Conservation (phyloP, 2,329 filamentous ascomycete genomes). For the Neonectria magnoliae region DNA sequence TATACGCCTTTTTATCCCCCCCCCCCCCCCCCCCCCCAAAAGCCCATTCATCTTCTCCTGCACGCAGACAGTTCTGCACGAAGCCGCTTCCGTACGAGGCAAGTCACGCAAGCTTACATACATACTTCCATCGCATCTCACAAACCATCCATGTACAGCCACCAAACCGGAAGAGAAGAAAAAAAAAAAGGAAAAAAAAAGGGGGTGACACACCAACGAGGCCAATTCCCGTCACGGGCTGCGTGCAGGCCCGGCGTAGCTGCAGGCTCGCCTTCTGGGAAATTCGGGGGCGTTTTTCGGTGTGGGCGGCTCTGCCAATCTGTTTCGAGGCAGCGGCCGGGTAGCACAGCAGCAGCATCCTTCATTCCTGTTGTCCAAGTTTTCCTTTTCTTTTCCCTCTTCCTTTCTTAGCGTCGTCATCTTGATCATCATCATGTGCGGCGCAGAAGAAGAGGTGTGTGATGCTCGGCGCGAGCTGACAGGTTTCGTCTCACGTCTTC, state of each 20-base stretch:
- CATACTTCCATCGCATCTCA: slow-evolving; percentile 5
- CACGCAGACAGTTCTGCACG: background rate
- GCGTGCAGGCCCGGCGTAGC: slow-evolving; percentile 8
- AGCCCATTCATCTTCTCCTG: background rate
- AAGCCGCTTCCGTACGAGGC: background rate
- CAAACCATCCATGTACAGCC: slow-evolving; percentile 15
- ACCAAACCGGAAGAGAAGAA: slow-evolving; percentile 8
- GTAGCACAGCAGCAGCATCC: background rate
- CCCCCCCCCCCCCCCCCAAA: too few species aligned
- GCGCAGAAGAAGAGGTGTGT: background rate
- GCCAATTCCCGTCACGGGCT: slow-evolving; percentile 9
- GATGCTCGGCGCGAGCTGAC: slow-evolving; percentile 11
- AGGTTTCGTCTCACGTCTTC: slow-evolving; percentile 11
- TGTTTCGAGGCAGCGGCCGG: too few species aligned
- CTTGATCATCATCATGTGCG: background rate
- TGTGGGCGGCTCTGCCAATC: background rate
- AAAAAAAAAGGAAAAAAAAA: background rate
- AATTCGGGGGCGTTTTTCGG: slow-evolving; percentile 1
- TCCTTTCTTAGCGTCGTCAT: background rate
- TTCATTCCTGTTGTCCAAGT: background rate
- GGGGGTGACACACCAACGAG: background rate
- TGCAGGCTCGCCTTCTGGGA: slow-evolving; percentile 16
- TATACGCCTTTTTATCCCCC: too few species aligned
- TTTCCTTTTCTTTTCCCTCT: too few species aligned
- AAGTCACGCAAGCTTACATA: background rate